phyloP scores from a whole-genome alignment of 2,329 filamentous ascomycete genomes.

The Calonectria pauciramosa region DNA sequence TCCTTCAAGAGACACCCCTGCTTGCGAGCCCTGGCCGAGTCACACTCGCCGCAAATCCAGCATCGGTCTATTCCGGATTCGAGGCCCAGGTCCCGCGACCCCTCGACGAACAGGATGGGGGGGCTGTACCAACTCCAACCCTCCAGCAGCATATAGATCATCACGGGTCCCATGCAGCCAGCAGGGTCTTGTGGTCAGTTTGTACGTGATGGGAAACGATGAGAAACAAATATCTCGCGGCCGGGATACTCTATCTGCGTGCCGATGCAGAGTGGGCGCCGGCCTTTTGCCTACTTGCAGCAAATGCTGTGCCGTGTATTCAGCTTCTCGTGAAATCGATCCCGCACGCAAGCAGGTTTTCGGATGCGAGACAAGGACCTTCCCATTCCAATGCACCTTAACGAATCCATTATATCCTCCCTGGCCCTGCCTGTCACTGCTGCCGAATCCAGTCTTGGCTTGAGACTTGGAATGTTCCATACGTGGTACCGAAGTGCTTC shows the following conservation, averaged over 20 bases:
- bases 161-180: neutral
- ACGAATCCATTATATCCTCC: conserved; percentile 2
- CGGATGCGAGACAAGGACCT: neutral
- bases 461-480: conserved; percentile 15
- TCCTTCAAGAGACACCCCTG: neutral
- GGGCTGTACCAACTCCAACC: conserved; percentile 5
- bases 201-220: neutral
- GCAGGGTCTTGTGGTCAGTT: neutral
- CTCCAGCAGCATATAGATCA: neutral
- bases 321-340: neutral
- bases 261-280: neutral
- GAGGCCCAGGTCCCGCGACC: neutral
- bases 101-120: neutral
- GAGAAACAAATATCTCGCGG: neutral
- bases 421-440: neutral
- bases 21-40: conserved; percentile 3
- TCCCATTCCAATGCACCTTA: conserved; percentile 1
- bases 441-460: neutral
- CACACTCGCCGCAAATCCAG: conserved; percentile 16
- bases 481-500: neutral
- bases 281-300: neutral
- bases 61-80: conserved; percentile 9
- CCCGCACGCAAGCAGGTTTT: neutral
- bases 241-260: neutral
- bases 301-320: neutral